Conservation (phyloP, 2,329 filamentous ascomycete species). For the Mycogone perniciosa region DNA sequence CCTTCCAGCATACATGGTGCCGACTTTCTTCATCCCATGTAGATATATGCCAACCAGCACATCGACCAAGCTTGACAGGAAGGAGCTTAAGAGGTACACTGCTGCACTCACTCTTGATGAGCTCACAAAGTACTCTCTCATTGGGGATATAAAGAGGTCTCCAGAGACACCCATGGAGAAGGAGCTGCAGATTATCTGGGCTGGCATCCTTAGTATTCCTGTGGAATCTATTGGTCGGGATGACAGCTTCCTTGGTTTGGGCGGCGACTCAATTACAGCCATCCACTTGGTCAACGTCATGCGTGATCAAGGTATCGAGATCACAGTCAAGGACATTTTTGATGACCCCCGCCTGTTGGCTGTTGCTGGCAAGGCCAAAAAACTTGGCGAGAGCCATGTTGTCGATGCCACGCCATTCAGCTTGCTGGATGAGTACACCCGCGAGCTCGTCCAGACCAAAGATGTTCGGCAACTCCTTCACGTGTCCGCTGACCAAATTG, state of each 20-base stretch:
- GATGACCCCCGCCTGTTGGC: constrained; percentile 13
- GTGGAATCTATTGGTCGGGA: constrained; percentile 23
- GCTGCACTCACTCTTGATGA: not conserved
- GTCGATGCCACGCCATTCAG: not conserved
- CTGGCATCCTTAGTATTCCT: constrained; percentile 2
- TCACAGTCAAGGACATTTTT: constrained; percentile 16
- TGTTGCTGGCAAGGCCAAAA: not conserved
- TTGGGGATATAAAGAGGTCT: not conserved
- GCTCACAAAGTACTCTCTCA: constrained; percentile 1
- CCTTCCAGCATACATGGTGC: constrained; percentile 9
- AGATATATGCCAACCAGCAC: constrained; percentile 3
- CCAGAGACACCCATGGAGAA: constrained; percentile 8
- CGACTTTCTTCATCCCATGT: constrained; percentile 6
- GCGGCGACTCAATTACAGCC: constrained; percentile 23
- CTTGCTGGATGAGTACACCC: constrained; percentile 19
- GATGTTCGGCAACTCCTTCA: not conserved
- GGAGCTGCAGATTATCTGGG: constrained; percentile 8
- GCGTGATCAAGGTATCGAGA: constrained; percentile 3
- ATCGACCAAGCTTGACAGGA: constrained; percentile 7
- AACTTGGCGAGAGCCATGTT: not conserved
- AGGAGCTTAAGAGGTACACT: not conserved
- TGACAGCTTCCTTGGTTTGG: constrained; percentile 22
- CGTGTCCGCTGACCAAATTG: constrained; percentile 7
- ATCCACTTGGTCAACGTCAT: constrained; percentile 15
- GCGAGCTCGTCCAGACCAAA: not conserved